Conservation (phyloP, 225 moss, liverwort and hornwort species). For the Physcomitrellopsis africana region DNA sequence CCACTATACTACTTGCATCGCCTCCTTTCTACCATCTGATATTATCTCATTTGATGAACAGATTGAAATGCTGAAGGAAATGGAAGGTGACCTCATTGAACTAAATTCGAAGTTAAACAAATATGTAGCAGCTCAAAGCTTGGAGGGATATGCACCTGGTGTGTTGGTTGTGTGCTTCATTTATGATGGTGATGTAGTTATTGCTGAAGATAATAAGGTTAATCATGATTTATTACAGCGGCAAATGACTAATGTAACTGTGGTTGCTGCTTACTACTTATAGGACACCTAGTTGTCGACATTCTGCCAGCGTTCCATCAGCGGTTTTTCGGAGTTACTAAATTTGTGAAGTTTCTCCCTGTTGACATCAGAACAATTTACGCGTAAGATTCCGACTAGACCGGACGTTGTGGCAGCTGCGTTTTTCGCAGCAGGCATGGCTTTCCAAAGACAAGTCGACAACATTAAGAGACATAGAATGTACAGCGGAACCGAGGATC, state of each 20-base stretch:
- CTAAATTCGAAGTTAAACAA: constrained; percentile 64
- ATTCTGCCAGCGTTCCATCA: constrained; percentile 8
- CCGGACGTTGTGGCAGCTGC: constrained; percentile 71
- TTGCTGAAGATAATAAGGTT: constrained; percentile 18
- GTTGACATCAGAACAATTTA: constrained; percentile 36
- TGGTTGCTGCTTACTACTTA: background rate
- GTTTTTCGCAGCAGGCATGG: constrained; percentile 82
- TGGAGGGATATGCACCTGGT: constrained; percentile 56
- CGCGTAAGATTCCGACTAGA: constrained; percentile 39
- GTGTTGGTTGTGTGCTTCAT: constrained; percentile 42
- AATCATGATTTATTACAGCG: constrained; percentile 2
- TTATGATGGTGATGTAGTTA: constrained; percentile 25
- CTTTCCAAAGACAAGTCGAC: constrained; percentile 70
- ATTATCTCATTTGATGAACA: constrained; percentile 37
- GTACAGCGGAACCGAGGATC: constrained; percentile 45
- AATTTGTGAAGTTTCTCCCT: constrained; percentile 28
- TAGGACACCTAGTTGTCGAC: constrained; percentile 7
- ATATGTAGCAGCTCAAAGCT: constrained; percentile 55
- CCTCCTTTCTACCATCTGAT: constrained; percentile 18
- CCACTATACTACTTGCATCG: background rate
- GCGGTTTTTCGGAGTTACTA: background rate
- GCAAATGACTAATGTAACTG: background rate
- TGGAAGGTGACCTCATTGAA: constrained; percentile 74
- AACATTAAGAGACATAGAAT: constrained; percentile 42
- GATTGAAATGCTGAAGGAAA: constrained; percentile 64